Conservation (phyloP, 1,139 yeast genomes). For the Yamadazyma dendronema region DNA sequence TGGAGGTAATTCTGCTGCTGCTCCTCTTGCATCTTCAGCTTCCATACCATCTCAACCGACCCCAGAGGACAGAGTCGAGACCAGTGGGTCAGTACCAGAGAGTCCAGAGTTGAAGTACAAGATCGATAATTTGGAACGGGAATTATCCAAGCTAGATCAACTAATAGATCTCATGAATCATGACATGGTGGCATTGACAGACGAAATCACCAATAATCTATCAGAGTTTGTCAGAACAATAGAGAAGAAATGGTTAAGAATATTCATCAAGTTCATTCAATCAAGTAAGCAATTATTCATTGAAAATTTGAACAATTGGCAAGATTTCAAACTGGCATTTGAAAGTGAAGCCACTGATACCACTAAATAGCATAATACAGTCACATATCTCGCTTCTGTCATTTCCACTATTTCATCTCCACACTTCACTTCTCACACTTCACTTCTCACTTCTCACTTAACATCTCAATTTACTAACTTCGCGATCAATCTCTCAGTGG, state of each 20-base stretch:
- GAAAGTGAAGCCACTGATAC: slow-evolving; percentile 2
- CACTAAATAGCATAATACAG: slow-evolving; percentile 2
- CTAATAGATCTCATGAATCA: slow-evolving; percentile 35
- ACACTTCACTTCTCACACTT: neutral
- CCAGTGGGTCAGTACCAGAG: slow-evolving; percentile 1
- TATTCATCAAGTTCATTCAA: slow-evolving; percentile 38
- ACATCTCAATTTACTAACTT: neutral
- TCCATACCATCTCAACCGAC: neutral
- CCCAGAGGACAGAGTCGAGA: slow-evolving; percentile 3
- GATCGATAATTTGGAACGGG: slow-evolving; percentile 39
- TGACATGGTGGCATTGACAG: slow-evolving; percentile 37
- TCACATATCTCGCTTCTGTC: neutral
- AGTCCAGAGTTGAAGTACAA: slow-evolving; percentile 14
- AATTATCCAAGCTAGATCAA: slow-evolving; percentile 42
- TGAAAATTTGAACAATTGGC: slow-evolving; percentile 41
- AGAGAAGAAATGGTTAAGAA: slow-evolving; percentile 41
- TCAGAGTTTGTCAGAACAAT: slow-evolving; percentile 30
- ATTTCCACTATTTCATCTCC: neutral
- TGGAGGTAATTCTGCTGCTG: slow-evolving; percentile 30
- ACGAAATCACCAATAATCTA: slow-evolving; percentile 30
- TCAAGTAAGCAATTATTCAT: slow-evolving; percentile 37
- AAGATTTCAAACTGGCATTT: slow-evolving; percentile 27
- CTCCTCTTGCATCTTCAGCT: neutral
- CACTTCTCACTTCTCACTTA: neutral
- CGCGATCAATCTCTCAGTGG: slow-evolving; percentile 11